Conservation (phyloP, 371 early-diverging fungal genomes). For the Caulochytrium protostelioides region DNA sequence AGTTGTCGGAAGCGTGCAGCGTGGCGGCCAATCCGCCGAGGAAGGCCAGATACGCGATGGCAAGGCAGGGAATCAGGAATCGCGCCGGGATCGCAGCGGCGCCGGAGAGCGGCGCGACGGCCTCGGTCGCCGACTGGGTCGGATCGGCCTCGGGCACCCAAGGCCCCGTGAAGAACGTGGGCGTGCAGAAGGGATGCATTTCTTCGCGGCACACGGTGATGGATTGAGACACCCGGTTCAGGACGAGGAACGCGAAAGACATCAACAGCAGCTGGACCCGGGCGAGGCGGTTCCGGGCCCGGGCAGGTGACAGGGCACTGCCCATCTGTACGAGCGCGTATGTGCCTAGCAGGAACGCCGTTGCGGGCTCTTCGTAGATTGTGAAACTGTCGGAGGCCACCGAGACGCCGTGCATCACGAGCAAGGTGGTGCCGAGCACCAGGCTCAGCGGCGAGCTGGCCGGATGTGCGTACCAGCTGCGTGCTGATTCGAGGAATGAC, state of each 20-base stretch:
- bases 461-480: no score
- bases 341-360: conserved; percentile 36
- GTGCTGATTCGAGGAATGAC: no score
- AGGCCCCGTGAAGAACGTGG: conserved; percentile 37
- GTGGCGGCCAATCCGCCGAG: conserved; percentile 6
- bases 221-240: conserved; percentile 31
- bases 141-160: conserved; percentile 11
- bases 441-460: no score
- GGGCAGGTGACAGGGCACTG: conserved; percentile 9
- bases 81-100: background rate
- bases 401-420: conserved; percentile 29
- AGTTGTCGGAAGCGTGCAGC: conserved; percentile 6
- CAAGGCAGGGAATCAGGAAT: no score
- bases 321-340: conserved; percentile 20
- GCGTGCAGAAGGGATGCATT: conserved; percentile 46
- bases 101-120: no score
- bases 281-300: conserved; percentile 10
- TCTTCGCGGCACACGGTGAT: conserved; percentile 70
- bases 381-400: conserved; percentile 74
- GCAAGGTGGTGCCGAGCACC: no score
- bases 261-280: conserved; percentile 13
- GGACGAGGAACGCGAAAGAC: conserved; percentile 23
- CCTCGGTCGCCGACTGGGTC: no score
- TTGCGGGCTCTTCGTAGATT: conserved; percentile 58
- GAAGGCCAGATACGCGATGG: conserved; percentile 5